These are phyloP conservation scores for Claviceps sorghi DNA, from an alignment of 2,329 filamentous ascomycete genomes.

Conservation along the genomic window DNA sequence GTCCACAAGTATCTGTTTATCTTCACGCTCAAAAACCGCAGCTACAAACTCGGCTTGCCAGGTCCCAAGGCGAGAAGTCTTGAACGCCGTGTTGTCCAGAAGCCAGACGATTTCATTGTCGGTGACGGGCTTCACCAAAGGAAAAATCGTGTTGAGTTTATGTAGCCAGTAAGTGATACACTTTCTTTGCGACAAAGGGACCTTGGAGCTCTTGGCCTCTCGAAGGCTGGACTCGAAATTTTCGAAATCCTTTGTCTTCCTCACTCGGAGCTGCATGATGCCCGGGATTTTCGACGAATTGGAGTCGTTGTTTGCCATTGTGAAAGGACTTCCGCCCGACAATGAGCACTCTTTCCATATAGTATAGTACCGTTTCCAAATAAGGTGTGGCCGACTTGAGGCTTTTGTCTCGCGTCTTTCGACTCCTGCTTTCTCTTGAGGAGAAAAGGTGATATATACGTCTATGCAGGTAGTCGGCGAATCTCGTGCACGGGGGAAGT, in stretches of 20 bases:
- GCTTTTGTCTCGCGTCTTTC: not conserved
- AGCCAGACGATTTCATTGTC: conserved; percentile 68
- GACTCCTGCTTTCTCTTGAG: not conserved
- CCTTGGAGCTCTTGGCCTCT: conserved; percentile 16
- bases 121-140: conserved; percentile 37
- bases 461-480: not conserved
- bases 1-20: conserved; percentile 50
- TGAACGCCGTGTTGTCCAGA: conserved; percentile 77
- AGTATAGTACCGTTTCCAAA: not conserved
- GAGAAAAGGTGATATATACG: not conserved
- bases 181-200: conserved; percentile 6
- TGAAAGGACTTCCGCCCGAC: conserved; percentile 2
- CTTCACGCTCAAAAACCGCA: conserved; percentile 63
- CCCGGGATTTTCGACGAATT: conserved; percentile 16
- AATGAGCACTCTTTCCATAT: not conserved
- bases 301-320: conserved; percentile 13
- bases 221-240: conserved; percentile 34
- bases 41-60: conserved; percentile 79
- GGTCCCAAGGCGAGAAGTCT: conserved; percentile 26
- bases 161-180: conserved; percentile 35
- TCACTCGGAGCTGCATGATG: conserved; percentile 36
- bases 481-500: conserved; percentile 1
- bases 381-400: not conserved
- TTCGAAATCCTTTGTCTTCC: conserved; percentile 33
- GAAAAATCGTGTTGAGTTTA: conserved; percentile 36